phyloP scores from a whole-genome alignment of 257 asterid species.

The Primulina tabacum region DNA sequence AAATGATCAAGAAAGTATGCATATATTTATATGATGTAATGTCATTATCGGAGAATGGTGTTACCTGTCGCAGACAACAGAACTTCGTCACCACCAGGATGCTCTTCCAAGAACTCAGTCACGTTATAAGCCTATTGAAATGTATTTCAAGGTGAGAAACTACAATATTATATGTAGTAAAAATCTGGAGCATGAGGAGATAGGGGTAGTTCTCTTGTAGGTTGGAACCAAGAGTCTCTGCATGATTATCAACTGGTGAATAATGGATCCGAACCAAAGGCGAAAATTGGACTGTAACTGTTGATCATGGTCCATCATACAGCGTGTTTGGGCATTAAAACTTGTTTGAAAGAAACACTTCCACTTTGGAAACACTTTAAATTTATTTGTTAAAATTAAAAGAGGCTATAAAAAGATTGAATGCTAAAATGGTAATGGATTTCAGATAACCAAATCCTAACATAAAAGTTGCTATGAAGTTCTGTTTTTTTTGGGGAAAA shows the following conservation, averaged over 20 bases:
- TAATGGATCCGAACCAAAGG: too few relatives aligned
- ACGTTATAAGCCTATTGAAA: constrained; percentile 71
- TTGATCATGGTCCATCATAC: too few relatives aligned
- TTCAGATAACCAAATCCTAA: too few relatives aligned
- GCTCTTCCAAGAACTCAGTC: constrained; percentile 84
- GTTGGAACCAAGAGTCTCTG: neutral
- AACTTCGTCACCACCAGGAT: constrained; percentile 95
- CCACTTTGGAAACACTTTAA: too few relatives aligned
- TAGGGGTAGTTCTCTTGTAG: neutral
- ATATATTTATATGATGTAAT: neutral
- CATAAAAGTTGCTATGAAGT: too few relatives aligned
- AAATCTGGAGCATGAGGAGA: neutral
- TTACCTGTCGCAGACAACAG: constrained; percentile 77
- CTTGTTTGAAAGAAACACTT: too few relatives aligned
- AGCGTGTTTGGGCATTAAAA: too few relatives aligned
- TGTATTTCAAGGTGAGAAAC: neutral
- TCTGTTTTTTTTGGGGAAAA: too few relatives aligned
- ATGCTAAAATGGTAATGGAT: too few relatives aligned
- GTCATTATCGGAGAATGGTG: neutral
- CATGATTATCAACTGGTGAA: neutral
- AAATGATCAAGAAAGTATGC: neutral
- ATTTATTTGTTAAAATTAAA: too few relatives aligned
- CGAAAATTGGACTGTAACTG: too few relatives aligned
- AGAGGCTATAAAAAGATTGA: too few relatives aligned
- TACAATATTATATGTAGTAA: neutral